A percentile compares a stretch with the other conserved stretches of the same genome.
These are phyloP conservation scores for Aspergillus udagawae DNA, from an alignment of 2,329 filamentous ascomycete species.

Conservation along the genomic window DNA sequence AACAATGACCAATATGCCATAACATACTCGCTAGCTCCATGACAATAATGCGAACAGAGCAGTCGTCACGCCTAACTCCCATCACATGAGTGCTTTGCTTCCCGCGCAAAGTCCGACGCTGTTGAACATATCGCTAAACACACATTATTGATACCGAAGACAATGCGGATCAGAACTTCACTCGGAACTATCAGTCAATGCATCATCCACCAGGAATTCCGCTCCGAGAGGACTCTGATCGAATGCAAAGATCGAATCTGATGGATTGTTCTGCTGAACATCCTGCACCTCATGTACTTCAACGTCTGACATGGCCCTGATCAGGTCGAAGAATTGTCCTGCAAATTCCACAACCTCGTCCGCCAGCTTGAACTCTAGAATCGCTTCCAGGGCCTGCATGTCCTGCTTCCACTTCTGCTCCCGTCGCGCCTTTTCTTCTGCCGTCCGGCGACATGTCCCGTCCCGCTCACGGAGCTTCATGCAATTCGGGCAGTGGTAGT, in stretches of 20 bases:
- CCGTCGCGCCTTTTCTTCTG: conserved; percentile 35
- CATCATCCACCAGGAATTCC: not conserved
- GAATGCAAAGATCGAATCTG: not conserved
- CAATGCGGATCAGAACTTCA: not conserved
- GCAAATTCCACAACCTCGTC: conserved; percentile 41
- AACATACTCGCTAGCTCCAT: not conserved
- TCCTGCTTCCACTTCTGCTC: conserved; percentile 41
- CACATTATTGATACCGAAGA: not conserved
- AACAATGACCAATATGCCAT: not conserved
- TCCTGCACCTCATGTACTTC: conserved; percentile 8
- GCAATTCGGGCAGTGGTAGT: conserved; percentile 45
- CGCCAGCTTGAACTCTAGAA: conserved; percentile 39
- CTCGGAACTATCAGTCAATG: not conserved
- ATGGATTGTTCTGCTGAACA: not conserved
- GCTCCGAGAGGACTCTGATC: not conserved
- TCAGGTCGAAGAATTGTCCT: conserved; percentile 35
- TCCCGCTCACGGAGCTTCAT: conserved; percentile 35
- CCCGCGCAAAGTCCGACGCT: not conserved
- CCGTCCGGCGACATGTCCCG: conserved; percentile 36
- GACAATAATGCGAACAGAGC: not conserved
- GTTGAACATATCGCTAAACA: not conserved
- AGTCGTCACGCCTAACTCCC: not conserved
- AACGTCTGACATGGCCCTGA: conserved; percentile 15
- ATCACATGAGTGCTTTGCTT: not conserved
- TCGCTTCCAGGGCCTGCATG: conserved; percentile 37